Evolutionary conservation across 2,329 filamentous ascomycete species (phyloP).

Genomic region (Alternaria sp.): DNA sequence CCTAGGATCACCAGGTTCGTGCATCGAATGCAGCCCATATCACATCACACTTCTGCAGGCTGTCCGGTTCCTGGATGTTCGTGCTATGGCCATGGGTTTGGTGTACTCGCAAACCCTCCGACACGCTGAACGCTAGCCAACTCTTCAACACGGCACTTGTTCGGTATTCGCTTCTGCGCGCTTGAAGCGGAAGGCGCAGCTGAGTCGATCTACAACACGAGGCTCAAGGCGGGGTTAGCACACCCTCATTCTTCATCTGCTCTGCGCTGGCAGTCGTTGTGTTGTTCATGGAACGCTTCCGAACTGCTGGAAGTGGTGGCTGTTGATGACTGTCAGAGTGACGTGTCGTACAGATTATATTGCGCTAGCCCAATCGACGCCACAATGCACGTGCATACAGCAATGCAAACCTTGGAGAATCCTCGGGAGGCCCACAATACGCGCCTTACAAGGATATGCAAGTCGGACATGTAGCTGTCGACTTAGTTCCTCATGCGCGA

Average conservation of each 20-base stretch:
- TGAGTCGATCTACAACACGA: slow-evolving; percentile 15
- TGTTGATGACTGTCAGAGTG: slow-evolving; percentile 24
- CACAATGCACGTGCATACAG: slow-evolving; percentile 15
- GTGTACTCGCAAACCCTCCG: slow-evolving; percentile 14
- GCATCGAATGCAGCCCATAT: slow-evolving; percentile 33
- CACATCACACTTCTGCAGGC: slow-evolving; percentile 31
- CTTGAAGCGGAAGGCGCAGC: slow-evolving; percentile 14
- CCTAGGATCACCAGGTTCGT: slow-evolving; percentile 32
- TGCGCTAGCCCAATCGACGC: slow-evolving; percentile 20
- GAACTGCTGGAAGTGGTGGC: slow-evolving; percentile 24
- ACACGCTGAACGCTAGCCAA: slow-evolving; percentile 12
- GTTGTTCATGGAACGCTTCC: slow-evolving; percentile 31
- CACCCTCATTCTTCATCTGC: slow-evolving; percentile 25
- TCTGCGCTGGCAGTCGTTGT: slow-evolving; percentile 38
- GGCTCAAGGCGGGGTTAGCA: slow-evolving; percentile 24
- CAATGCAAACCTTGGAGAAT: slow-evolving; percentile 9
- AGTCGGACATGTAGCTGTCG: slow-evolving; percentile 7
- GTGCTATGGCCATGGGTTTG: slow-evolving; percentile 39
- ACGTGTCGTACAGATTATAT: slow-evolving; percentile 28
- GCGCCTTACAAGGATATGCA: slow-evolving; percentile 5
- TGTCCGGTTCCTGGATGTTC: slow-evolving; percentile 29
- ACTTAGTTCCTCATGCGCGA: slow-evolving; percentile 1
- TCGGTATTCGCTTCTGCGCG: slow-evolving; percentile 19
- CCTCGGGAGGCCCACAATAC: slow-evolving; percentile 8
- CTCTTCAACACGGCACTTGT: slow-evolving; percentile 20